Base-by-base conservation (phyloP, 1,284 basidiomycete genomes). In the Trametes pubescens region DNA sequence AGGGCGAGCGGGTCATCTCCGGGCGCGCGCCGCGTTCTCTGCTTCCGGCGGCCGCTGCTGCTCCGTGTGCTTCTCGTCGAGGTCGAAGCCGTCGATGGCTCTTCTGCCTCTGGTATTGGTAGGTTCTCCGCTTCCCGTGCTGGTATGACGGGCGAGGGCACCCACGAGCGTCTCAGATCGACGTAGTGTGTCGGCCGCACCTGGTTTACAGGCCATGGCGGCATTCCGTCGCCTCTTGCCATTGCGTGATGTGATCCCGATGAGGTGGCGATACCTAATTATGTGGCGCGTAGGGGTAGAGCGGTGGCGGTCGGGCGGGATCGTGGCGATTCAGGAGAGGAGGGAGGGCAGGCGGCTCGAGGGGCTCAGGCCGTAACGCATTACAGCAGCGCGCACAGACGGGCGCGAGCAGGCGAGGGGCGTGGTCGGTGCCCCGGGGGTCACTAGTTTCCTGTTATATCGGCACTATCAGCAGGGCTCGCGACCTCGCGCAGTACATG, bases 81-180 rank as follows among this genome's bases (percentile, higher is more conserved):
- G 26, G 18, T 24, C n/a, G 59, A 61, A 2, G 44, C 24, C n/a
- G 53, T 34, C 47, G 53, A 56, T 44, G 8, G 26, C 21, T 11
- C 52, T 51, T 40, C 53, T 21, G 18, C 37, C 51, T 26, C 8
- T 29, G 38, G n/a, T 6, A 16, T 21, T 16, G 14, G 29, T n/a
- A 6, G 10, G 29, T 14, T 7, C 18, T 51, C 49, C 1, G 29
- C 51, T 14, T 59, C 49, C 34, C 48, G 47, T 4, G 52, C 46
- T 13, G 57, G 51, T 21, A 52, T 37, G 9, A 52, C 29, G 37
- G 66, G 64, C 3, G 64, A 65, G 5, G 61, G 59, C 52, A 64
- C 53, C 64, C 66, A 65, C 18, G 61, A 26, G 37, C 54, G 46
- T 11, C 64, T 21, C 26, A 59, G 55, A 40, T 68, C 67, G 64